Conservation (phyloP, 305 asterid genomes). For the Nicotiana rustica region DNA sequence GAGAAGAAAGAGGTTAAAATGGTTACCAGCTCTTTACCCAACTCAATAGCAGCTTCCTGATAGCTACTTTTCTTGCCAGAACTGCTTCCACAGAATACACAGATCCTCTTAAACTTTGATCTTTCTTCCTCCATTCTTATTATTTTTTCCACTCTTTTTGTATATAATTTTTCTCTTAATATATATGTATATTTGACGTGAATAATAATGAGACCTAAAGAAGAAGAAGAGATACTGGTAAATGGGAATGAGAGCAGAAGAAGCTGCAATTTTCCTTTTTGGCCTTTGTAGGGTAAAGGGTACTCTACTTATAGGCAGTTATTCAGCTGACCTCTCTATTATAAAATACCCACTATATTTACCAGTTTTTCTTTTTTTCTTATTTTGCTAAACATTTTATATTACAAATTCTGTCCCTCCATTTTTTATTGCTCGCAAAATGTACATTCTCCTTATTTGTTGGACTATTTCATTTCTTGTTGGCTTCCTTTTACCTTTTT, state of each 20-base stretch:
- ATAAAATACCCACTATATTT: not conserved
- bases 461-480: not conserved
- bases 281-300: not conserved
- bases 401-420: not conserved
- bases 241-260: not conserved
- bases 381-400: not conserved
- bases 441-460: not conserved
- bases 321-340: not conserved
- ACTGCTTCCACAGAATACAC: constrained; percentile 90
- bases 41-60: constrained; percentile 79
- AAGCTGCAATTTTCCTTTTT: not conserved
- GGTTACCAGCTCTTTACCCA: constrained; percentile 78
- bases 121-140: constrained; percentile 58
- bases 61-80: constrained; percentile 79
- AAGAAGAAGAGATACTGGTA: not conserved
- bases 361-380: not conserved
- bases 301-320: not conserved
- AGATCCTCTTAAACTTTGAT: constrained; percentile 75
- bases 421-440: not conserved
- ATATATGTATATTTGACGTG: not conserved
- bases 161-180: constrained; percentile 13
- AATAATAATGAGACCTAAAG: not conserved
- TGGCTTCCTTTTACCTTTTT: not conserved
- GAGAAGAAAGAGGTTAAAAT: no score
- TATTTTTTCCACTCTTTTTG: not conserved